Percentiles rank a stretch among this genome's conserved stretches.
phyloP scores from a whole-genome alignment of 305 asterid genomes.

The Coffea humblotiana region DNA sequence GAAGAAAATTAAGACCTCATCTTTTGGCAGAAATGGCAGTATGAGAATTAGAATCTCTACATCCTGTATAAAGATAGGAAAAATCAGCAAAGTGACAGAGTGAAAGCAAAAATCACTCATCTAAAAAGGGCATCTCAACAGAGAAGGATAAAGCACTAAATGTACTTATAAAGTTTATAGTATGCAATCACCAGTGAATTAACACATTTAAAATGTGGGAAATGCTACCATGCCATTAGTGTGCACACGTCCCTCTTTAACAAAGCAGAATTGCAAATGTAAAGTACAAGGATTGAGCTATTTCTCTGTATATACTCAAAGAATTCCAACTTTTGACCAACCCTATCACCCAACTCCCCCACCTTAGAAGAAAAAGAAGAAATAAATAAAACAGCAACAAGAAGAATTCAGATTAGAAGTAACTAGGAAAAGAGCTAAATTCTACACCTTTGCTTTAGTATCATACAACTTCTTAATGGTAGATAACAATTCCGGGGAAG shows the following conservation, averaged over 20 bases:
- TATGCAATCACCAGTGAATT: not conserved
- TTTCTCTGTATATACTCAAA: not conserved
- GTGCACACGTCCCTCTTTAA: not conserved
- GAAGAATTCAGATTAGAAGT: not conserved
- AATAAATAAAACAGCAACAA: not conserved
- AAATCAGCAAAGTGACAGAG: slow-evolving; percentile 21
- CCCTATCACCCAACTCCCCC: not conserved
- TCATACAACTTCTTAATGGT: slow-evolving; percentile 72
- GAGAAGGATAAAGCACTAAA: not conserved
- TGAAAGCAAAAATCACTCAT: not conserved
- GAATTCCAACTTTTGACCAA: not conserved
- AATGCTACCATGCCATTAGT: not conserved
- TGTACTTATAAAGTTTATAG: not conserved
- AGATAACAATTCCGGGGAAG: slow-evolving; percentile 71
- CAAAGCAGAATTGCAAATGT: not conserved
- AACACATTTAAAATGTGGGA: not conserved
- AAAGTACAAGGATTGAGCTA: not conserved
- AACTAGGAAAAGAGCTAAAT: slow-evolving; percentile 15
- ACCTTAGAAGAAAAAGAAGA: not conserved
- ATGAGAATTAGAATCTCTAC: slow-evolving; percentile 75
- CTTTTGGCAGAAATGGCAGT: slow-evolving; percentile 79
- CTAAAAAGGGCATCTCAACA: not conserved
- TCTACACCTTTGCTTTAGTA: slow-evolving; percentile 69
- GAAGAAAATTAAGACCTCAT: slow-evolving; percentile 58
- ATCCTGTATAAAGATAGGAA: slow-evolving; percentile 54